These are phyloP conservation scores for Azolla pinnata DNA, from an alignment of 75 land plant genomes.

Conservation along the genomic window DNA sequence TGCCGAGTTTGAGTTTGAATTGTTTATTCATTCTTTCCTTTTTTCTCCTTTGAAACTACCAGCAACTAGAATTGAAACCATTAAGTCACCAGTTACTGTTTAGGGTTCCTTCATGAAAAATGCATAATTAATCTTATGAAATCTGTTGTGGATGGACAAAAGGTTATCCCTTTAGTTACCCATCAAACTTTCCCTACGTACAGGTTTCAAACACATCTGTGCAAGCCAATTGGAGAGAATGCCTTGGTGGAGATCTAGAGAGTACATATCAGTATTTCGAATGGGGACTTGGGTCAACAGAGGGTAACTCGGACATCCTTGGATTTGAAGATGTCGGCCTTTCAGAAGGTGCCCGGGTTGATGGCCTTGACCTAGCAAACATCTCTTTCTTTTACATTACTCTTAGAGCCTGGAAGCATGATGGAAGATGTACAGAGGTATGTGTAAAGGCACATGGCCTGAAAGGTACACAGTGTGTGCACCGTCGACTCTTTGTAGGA, in stretches of 20 bases:
- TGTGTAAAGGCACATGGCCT: conserved; percentile 94
- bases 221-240: conserved; percentile 87
- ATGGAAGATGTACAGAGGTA: conserved; percentile 81
- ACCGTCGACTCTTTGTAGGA: conserved; percentile 85
- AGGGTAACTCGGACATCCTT: conserved; percentile 83
- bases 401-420: conserved; percentile 82
- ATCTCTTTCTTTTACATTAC: conserved; percentile 67
- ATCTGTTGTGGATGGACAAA: background rate
- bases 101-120: no score
- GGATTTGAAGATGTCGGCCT: conserved; percentile 94
- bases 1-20: no score
- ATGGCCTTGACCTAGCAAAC: conserved; percentile 61
- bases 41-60: no score
- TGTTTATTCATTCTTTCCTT: no score
- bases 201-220: conserved; percentile 83
- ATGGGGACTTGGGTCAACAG: conserved; percentile 91
- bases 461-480: conserved; percentile 86
- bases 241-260: conserved; percentile 56
- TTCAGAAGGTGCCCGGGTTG: conserved; percentile 47
- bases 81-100: no score
- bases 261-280: conserved; percentile 87
- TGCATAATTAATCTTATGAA: no score
- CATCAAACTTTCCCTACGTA: no score
- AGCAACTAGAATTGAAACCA: no score
- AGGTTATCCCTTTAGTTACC: background rate